Evolutionary conservation across 352 stramenopile species (phyloP).

Genomic region (Hyaloperonospora brassicae): DNA sequence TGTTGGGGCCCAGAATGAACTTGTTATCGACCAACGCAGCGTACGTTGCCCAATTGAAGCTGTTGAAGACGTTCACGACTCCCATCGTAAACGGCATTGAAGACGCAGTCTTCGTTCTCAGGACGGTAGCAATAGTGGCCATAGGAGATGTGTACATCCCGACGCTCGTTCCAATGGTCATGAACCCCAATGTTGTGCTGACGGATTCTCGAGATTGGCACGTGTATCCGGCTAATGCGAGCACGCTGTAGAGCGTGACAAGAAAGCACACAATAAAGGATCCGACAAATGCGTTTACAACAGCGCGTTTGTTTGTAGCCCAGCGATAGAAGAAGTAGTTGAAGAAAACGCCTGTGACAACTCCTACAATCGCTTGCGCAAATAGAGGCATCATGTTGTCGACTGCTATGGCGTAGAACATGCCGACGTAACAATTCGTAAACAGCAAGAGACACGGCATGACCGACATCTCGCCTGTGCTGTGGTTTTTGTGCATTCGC

Average conservation of each 20-base stretch:
- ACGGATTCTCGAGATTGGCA: constrained; percentile 22
- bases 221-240: constrained; percentile 25
- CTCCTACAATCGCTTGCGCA: constrained; percentile 17
- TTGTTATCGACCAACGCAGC: constrained; percentile 10
- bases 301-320: constrained; percentile 12
- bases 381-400: constrained; percentile 28
- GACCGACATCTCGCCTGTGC: constrained; percentile 29
- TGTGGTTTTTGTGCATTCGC: constrained; percentile 25
- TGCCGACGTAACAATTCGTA: constrained; percentile 23
- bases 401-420: constrained; percentile 26
- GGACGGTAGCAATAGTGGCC: constrained; percentile 29
- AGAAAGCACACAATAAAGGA: constrained; percentile 17
- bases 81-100: constrained; percentile 25
- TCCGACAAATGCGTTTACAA: constrained; percentile 10
- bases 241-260: constrained; percentile 30
- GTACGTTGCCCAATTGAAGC: constrained; percentile 13
- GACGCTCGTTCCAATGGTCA: constrained; percentile 41
- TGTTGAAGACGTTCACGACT: constrained; percentile 16
- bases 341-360: constrained; percentile 23
- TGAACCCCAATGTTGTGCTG: constrained; percentile 36
- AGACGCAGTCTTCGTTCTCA: constrained; percentile 20
- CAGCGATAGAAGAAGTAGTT: constrained; percentile 28
- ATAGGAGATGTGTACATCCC: constrained; percentile 52
- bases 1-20: constrained; percentile 35
- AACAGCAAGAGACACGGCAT: constrained; percentile 28